Base-by-base conservation (phyloP, 768 basidiomycete species). In the Albatrellus ellisii region DNA sequence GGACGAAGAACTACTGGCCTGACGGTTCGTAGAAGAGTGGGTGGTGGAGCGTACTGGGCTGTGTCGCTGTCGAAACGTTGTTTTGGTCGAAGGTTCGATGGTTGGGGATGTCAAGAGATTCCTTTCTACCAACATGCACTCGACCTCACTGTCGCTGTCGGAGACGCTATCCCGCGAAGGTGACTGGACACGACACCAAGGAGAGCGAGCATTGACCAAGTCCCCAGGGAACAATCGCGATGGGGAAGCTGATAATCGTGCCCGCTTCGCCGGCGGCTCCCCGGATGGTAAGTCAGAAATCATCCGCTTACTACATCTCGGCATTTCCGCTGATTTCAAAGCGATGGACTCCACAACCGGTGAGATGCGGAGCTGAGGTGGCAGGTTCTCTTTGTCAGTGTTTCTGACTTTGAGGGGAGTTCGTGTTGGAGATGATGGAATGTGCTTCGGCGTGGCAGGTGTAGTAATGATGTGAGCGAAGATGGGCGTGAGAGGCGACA, bases 351-450 rank as follows among this genome's bases (percentile, higher is more conserved):
- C 75, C 24, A 61, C 46, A 17, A 70, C 62, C 27, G 70, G 60
- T 1, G 62, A 43, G 36, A 61, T 56, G 22, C 52, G 44, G 7
- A 51, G 50, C 4, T 57, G 46, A 26, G 73, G 75, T 0, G 69
- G 69, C 25, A 57, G 44, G 51, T 84, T 84, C 54, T 85, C 81
- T 59, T 84, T 83, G 55, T 78, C 59, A 0, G 52, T 54, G 6
- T 51, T 49, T 12, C 53, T 56, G 11, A 34, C 6, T 22, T 27
- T 49, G 20, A 22, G 57, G 39, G 46, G 61, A 56, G 39, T 64
- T 9, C 46, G 49, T 4, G 44, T 36, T 5, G 52, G 47, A 2
- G 52, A 48, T 4, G 41, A 44, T 18, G 39, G 49, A 6, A 38
- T 36, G 14, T 47, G 46, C 18, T 29, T 45, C 17, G 52, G 51